A percentile compares a stretch with the other conserved stretches of the same genome.
phyloP scores from a whole-genome alignment of 2,329 filamentous ascomycete genomes.

The Zopfia rhizophila region DNA sequence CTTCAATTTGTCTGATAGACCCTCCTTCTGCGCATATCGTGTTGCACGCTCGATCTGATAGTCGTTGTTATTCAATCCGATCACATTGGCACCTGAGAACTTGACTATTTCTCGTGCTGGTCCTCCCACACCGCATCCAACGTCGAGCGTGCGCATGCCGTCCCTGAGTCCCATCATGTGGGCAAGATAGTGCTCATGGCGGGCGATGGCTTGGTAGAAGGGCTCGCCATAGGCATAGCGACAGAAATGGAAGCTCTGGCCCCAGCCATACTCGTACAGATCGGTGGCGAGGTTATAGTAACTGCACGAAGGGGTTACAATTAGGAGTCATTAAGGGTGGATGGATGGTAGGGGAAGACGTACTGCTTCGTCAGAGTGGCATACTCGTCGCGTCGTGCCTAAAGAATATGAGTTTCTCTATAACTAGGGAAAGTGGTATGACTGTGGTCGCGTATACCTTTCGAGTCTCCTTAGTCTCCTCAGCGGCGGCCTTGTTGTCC shows the following conservation, averaged over 20 bases:
- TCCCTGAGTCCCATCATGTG: conserved; percentile 86
- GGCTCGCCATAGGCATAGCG: conserved; percentile 87
- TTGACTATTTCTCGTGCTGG: conserved; percentile 96
- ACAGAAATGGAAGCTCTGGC: conserved; percentile 96
- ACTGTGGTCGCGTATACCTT: conserved; percentile 66
- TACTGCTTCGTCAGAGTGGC: conserved; percentile 93
- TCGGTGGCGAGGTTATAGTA: conserved; percentile 99
- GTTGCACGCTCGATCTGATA: conserved; percentile 98
- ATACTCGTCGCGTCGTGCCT: conserved; percentile 87
- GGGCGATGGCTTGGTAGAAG: conserved; percentile 90
- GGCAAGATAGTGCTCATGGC: conserved; percentile 98
- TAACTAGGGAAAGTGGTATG: background rate
- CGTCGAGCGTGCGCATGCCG: conserved; percentile 90
- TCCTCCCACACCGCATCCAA: conserved; percentile 96
- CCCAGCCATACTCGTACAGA: conserved; percentile 97
- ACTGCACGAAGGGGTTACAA: conserved; percentile 58
- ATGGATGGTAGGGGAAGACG: conserved; percentile 53
- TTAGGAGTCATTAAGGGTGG: conserved; percentile 29
- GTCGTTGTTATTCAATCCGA: conserved; percentile 98
- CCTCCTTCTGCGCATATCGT: conserved; percentile 83
- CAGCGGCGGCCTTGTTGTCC: conserved; percentile 82
- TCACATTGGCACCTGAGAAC: conserved; percentile 89
- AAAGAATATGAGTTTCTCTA: conserved; percentile 37
- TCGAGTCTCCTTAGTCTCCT: conserved; percentile 85
- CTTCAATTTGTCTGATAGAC: conserved; percentile 78